Base-by-base conservation (phyloP, 331 rosid genomes). In the Arachis monticola region DNA sequence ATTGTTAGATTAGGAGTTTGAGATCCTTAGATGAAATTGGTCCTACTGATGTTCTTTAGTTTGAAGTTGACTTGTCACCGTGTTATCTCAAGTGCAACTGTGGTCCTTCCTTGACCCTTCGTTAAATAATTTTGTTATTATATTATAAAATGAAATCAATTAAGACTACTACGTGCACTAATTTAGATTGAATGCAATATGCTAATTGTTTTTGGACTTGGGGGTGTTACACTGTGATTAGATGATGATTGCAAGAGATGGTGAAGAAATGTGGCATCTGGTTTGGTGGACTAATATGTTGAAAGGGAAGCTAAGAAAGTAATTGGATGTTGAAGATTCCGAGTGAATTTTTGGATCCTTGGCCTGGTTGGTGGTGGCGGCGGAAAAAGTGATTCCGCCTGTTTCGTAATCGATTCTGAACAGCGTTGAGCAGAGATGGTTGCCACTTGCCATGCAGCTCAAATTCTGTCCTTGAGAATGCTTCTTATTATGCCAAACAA, bases 151-250 rank as follows among this genome's bases (percentile, higher is more conserved):
- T 48, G 53, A 50, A 10, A 52, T n/a, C 4, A 2, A 6, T 2
- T 1, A 46, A 8, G 8, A 52, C 1, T 52, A 3, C 8, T 52
- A 4, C 0, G 22, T 12, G 22, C 2, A 7, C 0, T 52, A 5
- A 55, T 14, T 55, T 55, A 27, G 7, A 27, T 55, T 1, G 56
- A 62, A 35, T 69, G 66, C 77, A 31, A 0, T 63, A 51, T 50
- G 52, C 76, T 52, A 57, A 68, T 52, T 80, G 47, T 48, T 40
- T 60, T 74, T 69, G 27, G 47, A 42, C 17, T 74, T 40, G 63
- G 76, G 69, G 61, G 10, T 64, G 57, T 68, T 80, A 52, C 41
- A 38, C 41, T 38, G 41, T 38, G 41, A 38, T 38, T 38, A 38
- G 41, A 38, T 38, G 51, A 42, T 60, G 65, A 65, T 72, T 11